Evolutionary conservation across 1,284 basidiomycete genomes (phyloP).

Genomic region (Naganishia sp.): DNA sequence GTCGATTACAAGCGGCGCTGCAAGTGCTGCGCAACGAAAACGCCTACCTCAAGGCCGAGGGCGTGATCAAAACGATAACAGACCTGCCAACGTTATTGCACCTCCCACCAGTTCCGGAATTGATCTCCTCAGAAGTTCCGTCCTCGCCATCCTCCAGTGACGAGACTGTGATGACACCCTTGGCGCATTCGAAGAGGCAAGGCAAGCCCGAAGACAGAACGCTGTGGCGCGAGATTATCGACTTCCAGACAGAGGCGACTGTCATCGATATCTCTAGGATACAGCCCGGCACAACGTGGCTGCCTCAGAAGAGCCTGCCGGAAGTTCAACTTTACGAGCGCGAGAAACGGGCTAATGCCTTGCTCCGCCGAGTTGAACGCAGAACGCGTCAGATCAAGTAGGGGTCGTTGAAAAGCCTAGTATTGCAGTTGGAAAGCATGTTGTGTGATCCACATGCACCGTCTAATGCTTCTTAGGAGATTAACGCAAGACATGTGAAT

Average conservation of each 20-base stretch:
- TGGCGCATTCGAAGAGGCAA: constrained; percentile 38
- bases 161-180: constrained; percentile 58
- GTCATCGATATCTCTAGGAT: constrained; percentile 76
- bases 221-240: constrained; percentile 77
- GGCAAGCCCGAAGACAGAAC: constrained; percentile 67
- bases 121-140: constrained; percentile 34
- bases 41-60: constrained; percentile 83
- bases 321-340: constrained; percentile 61
- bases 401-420: background rate
- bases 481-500: no score
- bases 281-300: constrained; percentile 63
- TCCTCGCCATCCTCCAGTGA: constrained; percentile 34
- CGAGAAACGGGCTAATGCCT: constrained; percentile 3
- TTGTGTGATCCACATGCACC: no score
- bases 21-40: constrained; percentile 90
- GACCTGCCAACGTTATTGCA: constrained; percentile 65
- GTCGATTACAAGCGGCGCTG: constrained; percentile 83
- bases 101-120: constrained; percentile 37
- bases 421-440: no score
- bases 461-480: no score
- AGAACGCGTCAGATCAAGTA: background rate
- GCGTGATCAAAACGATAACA: constrained; percentile 78
- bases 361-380: constrained; percentile 1
- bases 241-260: constrained; percentile 72
- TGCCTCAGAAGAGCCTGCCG: constrained; percentile 72